Evolutionary conservation across 495 filamentous ascomycete species (phyloP), one percentile per base, ranked within the genome.

Genomic region (Podospora pseudoanserina): DNA sequence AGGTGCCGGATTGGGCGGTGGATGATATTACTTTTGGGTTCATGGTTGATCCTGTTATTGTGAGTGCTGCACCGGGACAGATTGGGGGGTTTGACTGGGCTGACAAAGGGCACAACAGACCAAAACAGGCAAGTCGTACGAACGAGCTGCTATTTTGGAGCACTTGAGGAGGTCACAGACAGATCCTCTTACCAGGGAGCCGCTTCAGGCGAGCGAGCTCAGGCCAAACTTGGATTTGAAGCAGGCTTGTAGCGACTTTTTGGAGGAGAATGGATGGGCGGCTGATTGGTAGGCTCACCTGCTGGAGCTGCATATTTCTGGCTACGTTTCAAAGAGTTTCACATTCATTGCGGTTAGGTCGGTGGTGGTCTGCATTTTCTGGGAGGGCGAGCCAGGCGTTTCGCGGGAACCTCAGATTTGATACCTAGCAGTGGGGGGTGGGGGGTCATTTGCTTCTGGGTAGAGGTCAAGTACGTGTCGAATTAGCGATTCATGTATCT

Each of bases 11-110:
- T 69, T 92, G 92, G 82, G 82, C 91, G 0, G 84, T 99, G 57
- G 95, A 98, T 74, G 90, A 89, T 26, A 98, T 99, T 63, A 92
- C 90, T 0, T 97, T 97, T 71, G 85, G 87, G 53, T 85, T 97
- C 68, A 97, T 99, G 94, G 85, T 94, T 71, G 95, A 99, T 79
- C 95, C 92, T 4, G 91, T 95, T 15, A 83, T 94, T 19, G 87
- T 90, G 78, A 74, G 85, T 81, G 1, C 26, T 18, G 16, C 4
- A 28, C 19, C 18, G 3, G 1, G 23, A 23, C 23, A 23, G 23
- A 23, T 23, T 23, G 23, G 23, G 23, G 23, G 23, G 23, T 27
- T 61, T 63, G n/a, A 32, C 18, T 63, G 28, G 30, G 44, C 70
- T 73, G 56, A 75, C 67, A 66, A 54, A 44, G 27, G 4, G 26